Conservation (phyloP, 1,284 basidiomycete species). For the Ganoderma boninense region DNA sequence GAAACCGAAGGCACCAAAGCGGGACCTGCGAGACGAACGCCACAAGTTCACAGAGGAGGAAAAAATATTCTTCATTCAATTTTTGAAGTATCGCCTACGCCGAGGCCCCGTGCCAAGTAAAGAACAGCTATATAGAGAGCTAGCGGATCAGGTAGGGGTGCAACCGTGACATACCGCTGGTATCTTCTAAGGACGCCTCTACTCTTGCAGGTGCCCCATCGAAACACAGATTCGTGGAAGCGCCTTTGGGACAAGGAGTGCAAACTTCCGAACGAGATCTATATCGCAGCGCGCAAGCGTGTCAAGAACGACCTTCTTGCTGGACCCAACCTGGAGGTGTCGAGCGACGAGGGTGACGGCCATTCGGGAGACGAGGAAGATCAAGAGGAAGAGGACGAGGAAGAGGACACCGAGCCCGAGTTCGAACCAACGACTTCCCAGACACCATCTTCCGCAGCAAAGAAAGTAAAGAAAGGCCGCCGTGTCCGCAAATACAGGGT, state of each 20-base stretch:
- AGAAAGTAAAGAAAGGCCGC: not conserved
- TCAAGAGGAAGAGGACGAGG: too few relatives aligned
- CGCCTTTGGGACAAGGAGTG: conserved; percentile 23
- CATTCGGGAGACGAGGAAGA: not conserved
- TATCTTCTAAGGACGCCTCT: not conserved
- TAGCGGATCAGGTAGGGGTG: conserved; percentile 18
- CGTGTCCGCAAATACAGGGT: not conserved
- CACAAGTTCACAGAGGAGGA: conserved; percentile 17
- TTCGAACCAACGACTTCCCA: not conserved
- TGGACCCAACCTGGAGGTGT: not conserved
- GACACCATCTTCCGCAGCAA: not conserved
- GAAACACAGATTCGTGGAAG: conserved; percentile 23
- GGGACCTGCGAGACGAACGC: not conserved
- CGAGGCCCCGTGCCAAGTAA: conserved; percentile 1
- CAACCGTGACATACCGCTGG: not conserved
- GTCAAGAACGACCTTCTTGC: not conserved
- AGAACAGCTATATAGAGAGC: conserved; percentile 11
- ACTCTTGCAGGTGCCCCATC: not conserved
- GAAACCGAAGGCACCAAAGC: conserved; percentile 15
- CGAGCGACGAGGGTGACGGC: not conserved
- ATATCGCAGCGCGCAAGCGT: conserved; percentile 7
- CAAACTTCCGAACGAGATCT: conserved; percentile 19
- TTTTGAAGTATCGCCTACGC: conserved; percentile 20
- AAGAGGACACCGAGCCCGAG: not conserved
- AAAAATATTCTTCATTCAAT: conserved; percentile 16